These are phyloP conservation scores for Alternaria brassicicola DNA, from an alignment of 2,329 filamentous ascomycete species.

Conservation along the genomic window DNA sequence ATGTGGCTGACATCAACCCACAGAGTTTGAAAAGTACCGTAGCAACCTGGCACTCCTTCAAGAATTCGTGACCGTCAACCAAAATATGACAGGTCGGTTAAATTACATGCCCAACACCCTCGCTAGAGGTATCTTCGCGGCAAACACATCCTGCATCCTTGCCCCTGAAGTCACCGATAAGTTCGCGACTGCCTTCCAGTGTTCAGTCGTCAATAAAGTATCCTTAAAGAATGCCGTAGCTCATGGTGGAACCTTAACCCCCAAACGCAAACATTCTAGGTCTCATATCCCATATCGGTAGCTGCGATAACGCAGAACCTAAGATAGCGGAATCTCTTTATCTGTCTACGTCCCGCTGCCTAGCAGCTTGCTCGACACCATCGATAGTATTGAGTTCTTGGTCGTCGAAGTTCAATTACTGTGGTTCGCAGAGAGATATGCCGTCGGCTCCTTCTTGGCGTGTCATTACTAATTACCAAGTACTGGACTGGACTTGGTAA, in stretches of 20 bases:
- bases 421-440: not conserved
- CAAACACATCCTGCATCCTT: slow-evolving; percentile 35
- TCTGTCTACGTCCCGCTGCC: not conserved
- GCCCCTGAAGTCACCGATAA: slow-evolving; percentile 32
- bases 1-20: not conserved
- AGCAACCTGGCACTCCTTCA: slow-evolving; percentile 40
- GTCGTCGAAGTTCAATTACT: not conserved
- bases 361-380: not conserved
- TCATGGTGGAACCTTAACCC: slow-evolving; percentile 34
- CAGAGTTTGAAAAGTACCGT: slow-evolving; percentile 28
- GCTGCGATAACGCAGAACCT: slow-evolving; percentile 55
- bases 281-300: slow-evolving; percentile 60
- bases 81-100: slow-evolving; percentile 32
- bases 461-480: not conserved
- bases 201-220: slow-evolving; percentile 28
- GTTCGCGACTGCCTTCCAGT: slow-evolving; percentile 17
- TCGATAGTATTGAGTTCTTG: not conserved
- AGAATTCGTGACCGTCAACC: slow-evolving; percentile 37
- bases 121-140: slow-evolving; percentile 23
- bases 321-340: slow-evolving; percentile 46
- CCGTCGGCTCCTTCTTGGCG: not conserved
- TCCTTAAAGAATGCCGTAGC: slow-evolving; percentile 31
- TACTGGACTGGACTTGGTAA: too few species aligned
- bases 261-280: not conserved
- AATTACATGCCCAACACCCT: slow-evolving; percentile 15